A percentile compares a stretch with the other conserved stretches of the same genome.
Evolutionary conservation across 805 yeast genomes (phyloP).

Genomic region (Candida stauntonica): DNA sequence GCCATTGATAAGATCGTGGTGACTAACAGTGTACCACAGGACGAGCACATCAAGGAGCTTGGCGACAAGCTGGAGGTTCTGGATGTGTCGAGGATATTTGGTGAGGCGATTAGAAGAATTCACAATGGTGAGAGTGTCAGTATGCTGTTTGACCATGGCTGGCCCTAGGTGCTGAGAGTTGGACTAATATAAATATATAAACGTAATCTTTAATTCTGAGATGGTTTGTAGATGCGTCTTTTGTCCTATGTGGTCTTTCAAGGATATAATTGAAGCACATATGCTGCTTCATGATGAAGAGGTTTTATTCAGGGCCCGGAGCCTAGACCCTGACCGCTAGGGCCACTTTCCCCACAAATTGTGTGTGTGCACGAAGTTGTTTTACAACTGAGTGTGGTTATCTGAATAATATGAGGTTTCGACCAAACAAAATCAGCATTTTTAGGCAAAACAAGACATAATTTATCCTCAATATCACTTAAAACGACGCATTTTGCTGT

Average conservation of each 20-base stretch:
- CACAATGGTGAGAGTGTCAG: conserved; percentile 97
- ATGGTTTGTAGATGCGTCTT: not conserved
- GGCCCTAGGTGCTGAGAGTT: conserved; percentile 25
- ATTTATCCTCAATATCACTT: too few relatives aligned
- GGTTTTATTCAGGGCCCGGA: too few relatives aligned
- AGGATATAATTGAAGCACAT: too few relatives aligned
- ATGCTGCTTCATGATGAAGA: too few relatives aligned
- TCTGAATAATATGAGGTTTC: too few relatives aligned
- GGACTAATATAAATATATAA: not conserved
- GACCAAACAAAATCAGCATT: too few relatives aligned
- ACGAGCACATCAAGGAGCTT: conserved; percentile 43
- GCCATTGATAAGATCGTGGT: conserved; percentile 81
- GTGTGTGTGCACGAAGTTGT: too few relatives aligned
- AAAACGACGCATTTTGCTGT: too few relatives aligned
- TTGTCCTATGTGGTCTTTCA: not conserved
- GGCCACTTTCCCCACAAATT: too few relatives aligned
- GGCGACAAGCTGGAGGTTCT: conserved; percentile 71
- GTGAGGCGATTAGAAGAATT: conserved; percentile 92
- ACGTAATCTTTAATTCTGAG: not conserved
- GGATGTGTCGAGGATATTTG: conserved; percentile 84
- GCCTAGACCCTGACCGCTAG: too few relatives aligned
- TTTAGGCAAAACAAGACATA: too few relatives aligned
- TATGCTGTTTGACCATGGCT: conserved; percentile 82
- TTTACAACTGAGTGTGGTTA: too few relatives aligned
- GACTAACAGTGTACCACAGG: conserved; percentile 90